phyloP scores from a whole-genome alignment of 257 asterid species.

The Capsicum pubescens region DNA sequence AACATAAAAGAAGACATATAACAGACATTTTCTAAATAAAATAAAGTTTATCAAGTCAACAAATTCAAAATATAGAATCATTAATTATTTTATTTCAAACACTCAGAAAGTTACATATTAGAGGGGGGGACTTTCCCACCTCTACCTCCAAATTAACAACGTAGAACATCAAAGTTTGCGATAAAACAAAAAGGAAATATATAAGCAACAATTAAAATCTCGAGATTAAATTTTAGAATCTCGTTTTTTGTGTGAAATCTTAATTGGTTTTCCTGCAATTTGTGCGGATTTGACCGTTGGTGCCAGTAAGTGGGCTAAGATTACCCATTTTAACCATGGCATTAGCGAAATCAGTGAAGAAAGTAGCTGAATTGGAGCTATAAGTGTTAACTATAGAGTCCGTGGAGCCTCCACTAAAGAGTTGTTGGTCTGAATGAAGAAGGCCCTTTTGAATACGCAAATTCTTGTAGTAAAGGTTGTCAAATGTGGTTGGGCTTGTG shows the following conservation, averaged over 20 bases:
- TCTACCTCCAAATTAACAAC: constrained; percentile 22
- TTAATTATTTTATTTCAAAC: neutral
- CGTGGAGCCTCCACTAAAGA: neutral
- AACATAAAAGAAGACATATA: no score
- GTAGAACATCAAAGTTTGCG: neutral
- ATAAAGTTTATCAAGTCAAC: no score
- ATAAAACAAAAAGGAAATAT: neutral
- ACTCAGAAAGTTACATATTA: neutral
- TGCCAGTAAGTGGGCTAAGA: constrained; percentile 10
- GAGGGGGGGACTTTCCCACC: constrained; percentile 3
- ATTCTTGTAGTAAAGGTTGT: neutral
- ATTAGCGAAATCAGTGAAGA: neutral
- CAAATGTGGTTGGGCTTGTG: neutral
- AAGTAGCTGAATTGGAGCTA: neutral
- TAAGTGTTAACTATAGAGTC: constrained; percentile 19
- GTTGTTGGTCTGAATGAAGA: constrained; percentile 22
- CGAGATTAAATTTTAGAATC: neutral
- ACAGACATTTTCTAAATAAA: no score
- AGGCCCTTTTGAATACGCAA: neutral
- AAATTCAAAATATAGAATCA: neutral
- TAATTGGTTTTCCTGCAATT: constrained; percentile 13
- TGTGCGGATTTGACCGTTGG: neutral
- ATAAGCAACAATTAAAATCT: neutral
- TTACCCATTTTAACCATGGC: constrained; percentile 28
- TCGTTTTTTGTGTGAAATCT: neutral